Percentiles rank a stretch among this genome's conserved stretches.
Conservation (phyloP, 441 rosid genomes). For the Biscutella laevigata region DNA sequence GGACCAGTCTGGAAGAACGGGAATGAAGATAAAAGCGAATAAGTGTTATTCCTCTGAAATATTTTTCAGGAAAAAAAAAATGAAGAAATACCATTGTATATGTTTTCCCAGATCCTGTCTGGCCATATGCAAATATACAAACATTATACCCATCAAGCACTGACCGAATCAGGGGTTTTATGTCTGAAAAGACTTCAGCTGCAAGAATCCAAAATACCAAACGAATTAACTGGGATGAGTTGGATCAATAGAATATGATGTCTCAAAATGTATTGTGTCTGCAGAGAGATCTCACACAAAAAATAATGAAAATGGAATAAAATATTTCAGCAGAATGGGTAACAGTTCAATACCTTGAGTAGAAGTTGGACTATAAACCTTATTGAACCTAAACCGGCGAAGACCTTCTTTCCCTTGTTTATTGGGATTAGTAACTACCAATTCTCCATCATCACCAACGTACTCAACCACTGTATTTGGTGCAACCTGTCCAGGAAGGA, state of each 20-base stretch:
- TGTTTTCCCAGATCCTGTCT: constrained; percentile 75
- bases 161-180: constrained; percentile 48
- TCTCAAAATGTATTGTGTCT: neutral
- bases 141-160: constrained; percentile 62
- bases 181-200: constrained; percentile 54
- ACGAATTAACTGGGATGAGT: constrained; percentile 4
- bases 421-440: constrained; percentile 56
- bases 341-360: constrained; percentile 61
- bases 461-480: constrained; percentile 44
- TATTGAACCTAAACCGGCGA: constrained; percentile 60
- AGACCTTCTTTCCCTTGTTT: constrained; percentile 74
- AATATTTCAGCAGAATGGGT: neutral
- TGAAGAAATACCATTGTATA: constrained; percentile 43
- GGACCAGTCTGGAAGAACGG: constrained; percentile 44
- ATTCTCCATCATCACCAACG: constrained; percentile 63
- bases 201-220: constrained; percentile 25
- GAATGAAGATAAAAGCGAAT: neutral
- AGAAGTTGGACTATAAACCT: constrained; percentile 56
- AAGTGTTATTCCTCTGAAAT: neutral
- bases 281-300: neutral
- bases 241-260: neutral
- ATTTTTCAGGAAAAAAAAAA: neutral
- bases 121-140: constrained; percentile 70
- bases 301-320: constrained; percentile 4
- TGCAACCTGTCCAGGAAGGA: constrained; percentile 49